Evolutionary conservation across 495 filamentous ascomycete species (phyloP), one percentile per base, ranked within the genome.

Genomic region (Daldinia caldariorum): DNA sequence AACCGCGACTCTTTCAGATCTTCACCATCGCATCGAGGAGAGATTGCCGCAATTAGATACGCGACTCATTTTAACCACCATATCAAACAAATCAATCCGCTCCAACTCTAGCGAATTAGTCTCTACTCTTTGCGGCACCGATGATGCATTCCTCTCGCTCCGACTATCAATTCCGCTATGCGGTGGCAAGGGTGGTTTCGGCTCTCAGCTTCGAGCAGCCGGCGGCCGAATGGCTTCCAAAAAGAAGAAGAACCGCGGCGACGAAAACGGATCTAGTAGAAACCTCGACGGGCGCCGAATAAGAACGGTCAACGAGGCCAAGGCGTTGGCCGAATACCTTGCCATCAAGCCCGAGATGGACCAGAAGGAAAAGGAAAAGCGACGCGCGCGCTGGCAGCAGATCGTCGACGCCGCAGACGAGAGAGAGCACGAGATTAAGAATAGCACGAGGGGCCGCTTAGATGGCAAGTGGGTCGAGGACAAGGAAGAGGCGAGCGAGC

Each of bases 301-400:
- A 41, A 89, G 95, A 63, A 97, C 94, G 7, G 90, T 99, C 41
- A 94, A 90, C 58, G 94, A 97, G 73, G 95, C 96, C 16, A 99
- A 98, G 78, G 90, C 92, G 3, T 84, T 99, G 34, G 94, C 96
- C 0, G 94, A 98, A 77, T 98, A 97, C 76, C 85, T 98, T 1
- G 94, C 95, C 12, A 89, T 95, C 59, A 97, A 98, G 76, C 95
- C 96, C 0, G 95, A 97, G 62, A 97, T 97, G 94, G 95, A 97
- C 62, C 88, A 89, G 72, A 91, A 90, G 74, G 94, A 97, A 76
- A 93, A 93, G 64, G 94, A 96, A 75, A 90, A 90, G 77, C 86
- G 92, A 47, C 83, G 89, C 50, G 86, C 89, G 77, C 79, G 93
- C 50, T 97, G 93, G 92, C 87, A 94, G 78, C 85, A 92, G 63